Evolutionary conservation across 2,329 filamentous ascomycete species (phyloP), one percentile per base, ranked within the genome.

Genomic region (Coniella lustricola): DNA sequence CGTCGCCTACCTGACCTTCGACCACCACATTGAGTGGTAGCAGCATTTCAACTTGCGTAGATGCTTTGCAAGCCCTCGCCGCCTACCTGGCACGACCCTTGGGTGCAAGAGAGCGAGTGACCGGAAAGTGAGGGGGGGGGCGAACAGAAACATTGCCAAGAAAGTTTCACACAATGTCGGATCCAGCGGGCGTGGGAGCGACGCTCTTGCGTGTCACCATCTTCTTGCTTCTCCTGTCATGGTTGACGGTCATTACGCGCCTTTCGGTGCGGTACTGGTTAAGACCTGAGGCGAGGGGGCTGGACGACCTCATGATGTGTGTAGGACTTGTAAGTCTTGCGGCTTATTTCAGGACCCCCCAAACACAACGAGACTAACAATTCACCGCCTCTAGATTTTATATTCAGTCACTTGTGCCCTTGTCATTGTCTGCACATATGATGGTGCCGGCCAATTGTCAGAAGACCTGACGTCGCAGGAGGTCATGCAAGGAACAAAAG

Each of bases 401-500:
- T 62, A 59, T 40, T 54, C 59, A 7, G 53, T 61, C 9, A 62
- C 59, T 34, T 47, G 46, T 10, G 16, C 46, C 17, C 49, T 62
- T 31, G 59, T 60, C 32, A 62, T 62, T 48, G 54, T 56, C 2
- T 61, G 58, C 21, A 54, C 53, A n/a, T 62, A 51, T 18, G 55
- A 57, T 16, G 61, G 61, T 39, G 55, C 60, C 17, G 61, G 61
- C 2, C 60, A 62, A 42, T 33, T 50, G 18, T 40, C 57, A 10
- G 46, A 51, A 2, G 22, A 44, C 18, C 47, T 63, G 16, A 25
- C 32, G 3, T 18, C 44, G 1, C 17, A 35, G 21, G 50, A 48
- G 29, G 57, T 54, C 1, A 60, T 57, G 47, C 25, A 44, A 3
- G 50, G 50, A 7, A 52, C 50, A 2, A 52, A 52, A 44, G 50